Evolutionary conservation across 257 asterid species (phyloP), one percentile per base, ranked within the genome.

Genomic region (Solanum okadae): DNA sequence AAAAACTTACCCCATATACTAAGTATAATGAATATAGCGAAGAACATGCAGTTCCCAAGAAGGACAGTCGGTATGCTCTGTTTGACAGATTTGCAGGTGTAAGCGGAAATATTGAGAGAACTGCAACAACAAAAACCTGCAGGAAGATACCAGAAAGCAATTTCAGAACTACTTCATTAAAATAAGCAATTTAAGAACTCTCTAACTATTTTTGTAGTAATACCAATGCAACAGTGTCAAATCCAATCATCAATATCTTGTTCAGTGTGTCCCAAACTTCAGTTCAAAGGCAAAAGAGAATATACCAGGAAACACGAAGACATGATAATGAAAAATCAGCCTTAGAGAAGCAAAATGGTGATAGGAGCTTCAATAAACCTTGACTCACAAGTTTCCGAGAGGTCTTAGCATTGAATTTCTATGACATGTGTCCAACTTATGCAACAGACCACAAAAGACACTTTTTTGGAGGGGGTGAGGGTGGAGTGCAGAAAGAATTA

Each of bases 1-100:
- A n/a, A 25, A 5, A n/a, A n/a, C 29, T 86, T 97, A 96, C 99
- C 98, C 99, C 99, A 91, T 96, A 93, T 83, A 93, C 65, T 25
- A 98, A 91, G 89, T 94, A 95, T 90, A 96, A 70, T 11, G 99
- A 95, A 90, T 92, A 96, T n/a, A 95, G 86, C 38, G 99, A 92
- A 84, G 98, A 90, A 88, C 95, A 93, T 35, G 95, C 95, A 52
- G 98, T 96, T 88, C 99, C 99, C 90, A 93, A 86, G 79, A 96
- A 95, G 88, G 98, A 93, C 90, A 95, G 94, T 42, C 96, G 93
- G 90, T 92, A 95, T 88, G 98, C 98, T 84, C 95, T 93, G 87
- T 90, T 91, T 14, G 99, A 95, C 82, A 97, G 94, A 90, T 93
- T 90, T 86, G 88, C 88, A 38, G 99, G 98, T 87, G 93, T 92